Percentiles rank a stretch among this genome's conserved stretches.
Evolutionary conservation across 2,329 filamentous ascomycete genomes (phyloP).

Genomic region (Aspergillus aculeatinus): DNA sequence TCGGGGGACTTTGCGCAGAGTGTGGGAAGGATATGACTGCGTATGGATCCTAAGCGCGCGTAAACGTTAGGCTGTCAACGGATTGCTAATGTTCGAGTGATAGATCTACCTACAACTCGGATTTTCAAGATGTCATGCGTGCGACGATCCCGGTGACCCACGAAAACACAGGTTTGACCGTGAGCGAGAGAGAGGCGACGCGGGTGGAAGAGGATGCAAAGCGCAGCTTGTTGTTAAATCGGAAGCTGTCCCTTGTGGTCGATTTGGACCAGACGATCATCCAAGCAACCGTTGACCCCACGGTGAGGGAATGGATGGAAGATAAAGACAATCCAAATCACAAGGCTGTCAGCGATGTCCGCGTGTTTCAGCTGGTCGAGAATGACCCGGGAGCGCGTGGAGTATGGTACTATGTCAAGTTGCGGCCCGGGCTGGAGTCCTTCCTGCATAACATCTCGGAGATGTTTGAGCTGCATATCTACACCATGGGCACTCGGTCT

Average conservation of each 20-base stretch:
- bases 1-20: slow-evolving; percentile 82
- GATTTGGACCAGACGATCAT: slow-evolving; percentile 98
- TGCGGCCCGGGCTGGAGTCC: slow-evolving; percentile 78
- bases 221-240: slow-evolving; percentile 71
- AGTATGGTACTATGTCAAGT: slow-evolving; percentile 98
- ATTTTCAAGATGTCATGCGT: slow-evolving; percentile 74
- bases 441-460: slow-evolving; percentile 77
- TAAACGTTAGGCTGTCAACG: neutral
- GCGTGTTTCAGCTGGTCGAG: slow-evolving; percentile 83
- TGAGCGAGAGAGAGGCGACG: slow-evolving; percentile 78
- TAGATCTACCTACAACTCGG: slow-evolving; percentile 74
- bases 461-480: slow-evolving; percentile 93
- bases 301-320: slow-evolving; percentile 90
- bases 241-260: slow-evolving; percentile 89
- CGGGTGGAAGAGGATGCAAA: slow-evolving; percentile 84
- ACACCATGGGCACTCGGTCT: slow-evolving; percentile 98
- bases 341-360: slow-evolving; percentile 83
- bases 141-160: slow-evolving; percentile 95
- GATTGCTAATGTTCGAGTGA: neutral
- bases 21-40: slow-evolving; percentile 97
- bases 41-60: slow-evolving; percentile 39
- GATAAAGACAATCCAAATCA: slow-evolving; percentile 89
- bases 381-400: slow-evolving; percentile 72
- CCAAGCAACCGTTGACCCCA: slow-evolving; percentile 95
- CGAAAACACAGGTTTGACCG: slow-evolving; percentile 80